Evolutionary conservation across 331 rosid species (phyloP).

Genomic region (Cydonia oblonga): DNA sequence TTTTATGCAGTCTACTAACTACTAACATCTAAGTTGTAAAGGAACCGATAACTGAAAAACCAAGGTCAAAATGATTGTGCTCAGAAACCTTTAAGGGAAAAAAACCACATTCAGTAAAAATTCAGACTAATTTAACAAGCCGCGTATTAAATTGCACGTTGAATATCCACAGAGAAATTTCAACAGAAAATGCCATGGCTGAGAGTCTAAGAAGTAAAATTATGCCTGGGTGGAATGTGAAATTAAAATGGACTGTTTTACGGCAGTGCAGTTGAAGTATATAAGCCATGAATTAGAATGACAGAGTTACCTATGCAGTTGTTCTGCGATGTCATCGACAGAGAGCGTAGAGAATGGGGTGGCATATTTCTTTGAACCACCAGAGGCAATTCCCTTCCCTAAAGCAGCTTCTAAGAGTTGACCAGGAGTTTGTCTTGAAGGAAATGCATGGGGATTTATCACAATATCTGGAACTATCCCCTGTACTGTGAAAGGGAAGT

Average conservation of each 20-base stretch:
- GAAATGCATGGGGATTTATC: conserved; percentile 95
- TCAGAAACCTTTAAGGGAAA: neutral
- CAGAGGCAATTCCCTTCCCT: conserved; percentile 86
- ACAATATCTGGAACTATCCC: conserved; percentile 97
- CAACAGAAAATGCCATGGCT: neutral
- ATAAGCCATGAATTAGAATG: neutral
- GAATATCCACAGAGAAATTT: neutral
- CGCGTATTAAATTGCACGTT: neutral
- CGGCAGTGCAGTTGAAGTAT: neutral
- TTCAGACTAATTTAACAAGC: neutral
- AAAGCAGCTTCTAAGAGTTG: conserved; percentile 94
- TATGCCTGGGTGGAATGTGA: neutral
- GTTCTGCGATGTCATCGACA: conserved; percentile 70
- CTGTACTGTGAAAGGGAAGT: conserved; percentile 82
- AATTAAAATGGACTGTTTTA: neutral
- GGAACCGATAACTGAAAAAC: neutral
- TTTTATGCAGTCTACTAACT: neutral
- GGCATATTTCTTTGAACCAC: conserved; percentile 51
- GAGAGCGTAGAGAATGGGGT: conserved; percentile 87
- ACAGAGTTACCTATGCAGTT: conserved; percentile 70
- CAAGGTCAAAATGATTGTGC: neutral
- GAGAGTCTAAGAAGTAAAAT: neutral
- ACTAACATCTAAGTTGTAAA: neutral
- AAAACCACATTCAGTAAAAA: too few relatives aligned
- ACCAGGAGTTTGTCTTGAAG: conserved; percentile 95